Conservation (phyloP, 2,329 filamentous ascomycete genomes). For the Botryotinia calthae region DNA sequence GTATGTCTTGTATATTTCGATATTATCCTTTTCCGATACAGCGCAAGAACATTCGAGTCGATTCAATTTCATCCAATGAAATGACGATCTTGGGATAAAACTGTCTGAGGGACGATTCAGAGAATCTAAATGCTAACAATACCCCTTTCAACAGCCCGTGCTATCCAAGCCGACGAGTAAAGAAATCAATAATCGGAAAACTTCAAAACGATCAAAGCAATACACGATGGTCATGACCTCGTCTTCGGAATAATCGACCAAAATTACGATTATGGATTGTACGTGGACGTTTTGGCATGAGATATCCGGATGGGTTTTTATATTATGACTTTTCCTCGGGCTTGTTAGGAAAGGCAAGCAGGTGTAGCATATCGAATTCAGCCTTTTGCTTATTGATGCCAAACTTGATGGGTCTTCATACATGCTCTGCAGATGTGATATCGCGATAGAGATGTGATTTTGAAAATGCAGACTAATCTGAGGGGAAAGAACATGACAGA, state of each 20-base stretch:
- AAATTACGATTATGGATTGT: constrained; percentile 17
- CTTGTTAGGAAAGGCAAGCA: constrained; percentile 21
- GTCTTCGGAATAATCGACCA: constrained; percentile 15
- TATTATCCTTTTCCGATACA: not conserved
- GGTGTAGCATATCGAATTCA: constrained; percentile 22
- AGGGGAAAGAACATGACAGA: not conserved
- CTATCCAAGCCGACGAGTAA: constrained; percentile 53
- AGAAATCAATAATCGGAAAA: constrained; percentile 23
- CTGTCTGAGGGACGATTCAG: not conserved
- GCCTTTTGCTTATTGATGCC: constrained; percentile 21
- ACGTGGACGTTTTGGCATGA: constrained; percentile 19
- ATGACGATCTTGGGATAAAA: too few relatives aligned
- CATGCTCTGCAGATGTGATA: constrained; percentile 5
- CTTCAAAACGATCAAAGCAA: constrained; percentile 15
- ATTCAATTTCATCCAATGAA: not conserved
- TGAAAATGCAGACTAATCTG: not conserved
- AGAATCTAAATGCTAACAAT: constrained; percentile 11
- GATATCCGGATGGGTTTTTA: constrained; percentile 21
- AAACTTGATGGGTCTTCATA: not conserved
- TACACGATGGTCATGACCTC: constrained; percentile 18
- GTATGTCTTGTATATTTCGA: constrained; percentile 46
- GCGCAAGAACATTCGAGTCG: not conserved
- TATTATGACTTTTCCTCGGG: constrained; percentile 21
- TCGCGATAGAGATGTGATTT: not conserved
- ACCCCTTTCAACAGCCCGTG: constrained; percentile 51